phyloP scores from a whole-genome alignment of 2,329 filamentous ascomycete species.

The Penicillium janthinellum region DNA sequence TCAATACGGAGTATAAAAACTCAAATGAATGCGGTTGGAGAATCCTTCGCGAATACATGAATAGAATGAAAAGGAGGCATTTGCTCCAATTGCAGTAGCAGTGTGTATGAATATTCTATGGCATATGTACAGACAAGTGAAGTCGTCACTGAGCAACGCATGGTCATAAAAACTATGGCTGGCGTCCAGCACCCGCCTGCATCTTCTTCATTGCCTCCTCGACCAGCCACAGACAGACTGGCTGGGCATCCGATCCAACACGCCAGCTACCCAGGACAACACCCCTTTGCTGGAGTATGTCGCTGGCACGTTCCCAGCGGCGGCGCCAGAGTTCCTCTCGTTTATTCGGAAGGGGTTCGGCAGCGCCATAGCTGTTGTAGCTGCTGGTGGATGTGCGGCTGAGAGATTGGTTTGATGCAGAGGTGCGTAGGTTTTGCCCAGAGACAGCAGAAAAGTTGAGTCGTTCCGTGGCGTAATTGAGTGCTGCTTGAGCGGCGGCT shows the following conservation, averaged over 20 bases:
- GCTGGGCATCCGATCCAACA: conserved; percentile 48
- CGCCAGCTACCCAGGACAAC: conserved; percentile 51
- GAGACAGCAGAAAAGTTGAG: conserved; percentile 27
- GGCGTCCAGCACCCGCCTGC: conserved; percentile 6
- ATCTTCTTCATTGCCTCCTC: conserved; percentile 41
- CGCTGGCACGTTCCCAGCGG: conserved; percentile 50
- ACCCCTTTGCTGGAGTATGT: conserved; percentile 44
- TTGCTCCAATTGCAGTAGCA: not conserved
- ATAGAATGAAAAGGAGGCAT: not conserved
- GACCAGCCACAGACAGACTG: conserved; percentile 47
- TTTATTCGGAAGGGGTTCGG: conserved; percentile 45
- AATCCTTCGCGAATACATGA: too few relatives aligned
- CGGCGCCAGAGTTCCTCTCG: conserved; percentile 53
- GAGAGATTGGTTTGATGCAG: conserved; percentile 28
- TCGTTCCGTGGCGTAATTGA: conserved; percentile 36
- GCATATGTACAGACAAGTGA: conserved; percentile 4
- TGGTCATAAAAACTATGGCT: not conserved
- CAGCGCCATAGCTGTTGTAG: conserved; percentile 18
- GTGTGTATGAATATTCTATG: conserved; percentile 1
- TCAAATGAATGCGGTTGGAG: too few relatives aligned
- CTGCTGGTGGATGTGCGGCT: conserved; percentile 19
- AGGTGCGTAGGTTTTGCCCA: conserved; percentile 20
- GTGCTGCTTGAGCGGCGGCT: conserved; percentile 30
- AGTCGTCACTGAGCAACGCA: not conserved
- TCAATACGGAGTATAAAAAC: not conserved